Evolutionary conservation across 352 stramenopile species (phyloP), one percentile per base, ranked within the genome.

Genomic region (Pythium sukuiense): DNA sequence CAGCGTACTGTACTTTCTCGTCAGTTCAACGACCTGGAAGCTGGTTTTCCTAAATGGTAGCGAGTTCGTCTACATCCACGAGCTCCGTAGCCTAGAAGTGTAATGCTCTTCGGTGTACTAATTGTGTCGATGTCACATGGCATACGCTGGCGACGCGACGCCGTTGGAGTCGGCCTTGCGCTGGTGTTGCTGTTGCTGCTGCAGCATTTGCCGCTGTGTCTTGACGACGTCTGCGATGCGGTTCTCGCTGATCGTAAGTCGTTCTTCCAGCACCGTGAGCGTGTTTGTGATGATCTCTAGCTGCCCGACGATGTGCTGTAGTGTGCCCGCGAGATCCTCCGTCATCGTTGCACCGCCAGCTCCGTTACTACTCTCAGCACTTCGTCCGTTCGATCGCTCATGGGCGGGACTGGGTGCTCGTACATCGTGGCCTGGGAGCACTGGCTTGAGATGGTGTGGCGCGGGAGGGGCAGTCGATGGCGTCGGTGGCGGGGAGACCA

Each of bases 221-320:
- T 70, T 78, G 6, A 76, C 69, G n/a, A 93, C 64, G 32, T 91
- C 79, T 24, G 73, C 63, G 53, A 93, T 90, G 9, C 83, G 81
- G 55, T 96, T 86, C 65, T 97, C 90, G 43, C 76, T 92, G 48
- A 93, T 81, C 11, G 82, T 92, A 26, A 97, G 81, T 32, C 90
- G 77, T 60, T 96, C 81, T 65, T 97, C 90, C 0, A 97, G 64
- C 20, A 95, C 77, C 6, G 75, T 84, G 6, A 97, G 72, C 33
- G 90, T 97, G 20, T 75, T 75, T 0, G 90, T 97, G 63, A 97
- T 85, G 66, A 96, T 93, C 67, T 97, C 89, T 29, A 97, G 67
- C 63, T 97, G 90, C 0, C 87, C 89, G 9, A 97, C 77, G 66
- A 97, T 96, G 65, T 97, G 90, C 56, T 97, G 85, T 39, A 97